phyloP scores from a whole-genome alignment of 371 early-diverging fungal species.

The Syncephalastrum contaminatum region DNA sequence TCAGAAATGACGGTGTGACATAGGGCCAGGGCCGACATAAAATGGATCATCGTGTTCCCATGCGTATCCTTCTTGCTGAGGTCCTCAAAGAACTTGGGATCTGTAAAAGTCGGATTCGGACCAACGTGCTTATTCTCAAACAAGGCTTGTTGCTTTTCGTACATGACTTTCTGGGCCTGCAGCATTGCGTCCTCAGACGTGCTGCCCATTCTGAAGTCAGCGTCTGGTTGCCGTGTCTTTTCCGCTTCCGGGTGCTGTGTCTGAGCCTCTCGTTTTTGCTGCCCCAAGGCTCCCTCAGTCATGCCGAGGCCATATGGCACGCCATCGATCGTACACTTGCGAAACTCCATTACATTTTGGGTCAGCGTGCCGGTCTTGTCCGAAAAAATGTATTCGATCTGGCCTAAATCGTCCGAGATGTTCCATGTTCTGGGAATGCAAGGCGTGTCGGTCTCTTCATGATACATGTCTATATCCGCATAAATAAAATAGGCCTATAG shows the following conservation, averaged over 20 bases:
- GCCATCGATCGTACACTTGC: constrained; percentile 86
- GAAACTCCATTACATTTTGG: constrained; percentile 79
- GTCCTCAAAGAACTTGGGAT: constrained; percentile 43
- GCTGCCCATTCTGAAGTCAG: constrained; percentile 2
- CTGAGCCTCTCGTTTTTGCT: constrained; percentile 46
- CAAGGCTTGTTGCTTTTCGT: constrained; percentile 30
- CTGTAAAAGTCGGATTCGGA: constrained; percentile 41
- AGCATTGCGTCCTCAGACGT: constrained; percentile 13
- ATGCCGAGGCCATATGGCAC: constrained; percentile 69
- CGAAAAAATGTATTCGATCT: constrained; percentile 95
- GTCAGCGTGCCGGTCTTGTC: constrained; percentile 92
- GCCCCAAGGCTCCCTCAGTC: constrained; percentile 35
- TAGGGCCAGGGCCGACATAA: constrained; percentile 72
- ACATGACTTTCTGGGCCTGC: constrained; percentile 23
- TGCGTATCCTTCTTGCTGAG: constrained; percentile 42
- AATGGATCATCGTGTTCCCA: constrained; percentile 64
- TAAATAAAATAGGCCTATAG: constrained; percentile 76
- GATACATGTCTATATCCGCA: constrained; percentile 85
- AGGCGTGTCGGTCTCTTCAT: constrained; percentile 72
- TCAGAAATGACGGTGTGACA: constrained; percentile 79
- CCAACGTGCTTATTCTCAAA: constrained; percentile 41
- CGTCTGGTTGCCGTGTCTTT: constrained; percentile 26
- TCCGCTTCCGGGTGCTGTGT: constrained; percentile 10
- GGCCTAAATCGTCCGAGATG: constrained; percentile 84
- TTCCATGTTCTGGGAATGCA: constrained; percentile 90